Conservation (phyloP, 2,329 filamentous ascomycete genomes). For the Trichoderma atroviride region DNA sequence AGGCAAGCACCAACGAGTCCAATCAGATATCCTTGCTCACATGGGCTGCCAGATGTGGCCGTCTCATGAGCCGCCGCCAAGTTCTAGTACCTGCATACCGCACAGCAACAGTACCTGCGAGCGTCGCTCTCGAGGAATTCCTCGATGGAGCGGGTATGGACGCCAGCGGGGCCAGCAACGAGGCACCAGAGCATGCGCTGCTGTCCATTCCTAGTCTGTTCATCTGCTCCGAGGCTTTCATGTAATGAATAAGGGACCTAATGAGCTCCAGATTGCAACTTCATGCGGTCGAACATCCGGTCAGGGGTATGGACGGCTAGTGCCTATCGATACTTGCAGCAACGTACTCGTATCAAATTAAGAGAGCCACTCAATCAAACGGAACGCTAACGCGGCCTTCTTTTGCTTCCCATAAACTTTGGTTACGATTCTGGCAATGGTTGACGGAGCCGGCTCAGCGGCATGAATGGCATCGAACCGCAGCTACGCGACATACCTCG, state of each 20-base stretch:
- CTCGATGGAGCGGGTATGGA: slow-evolving; percentile 13
- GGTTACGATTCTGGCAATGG: slow-evolving; percentile 3
- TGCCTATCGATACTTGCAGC: background rate
- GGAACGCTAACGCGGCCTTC: background rate
- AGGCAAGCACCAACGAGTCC: background rate
- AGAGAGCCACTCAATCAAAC: slow-evolving; percentile 11
- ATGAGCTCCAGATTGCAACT: slow-evolving; percentile 20
- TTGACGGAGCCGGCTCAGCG: slow-evolving; percentile 2
- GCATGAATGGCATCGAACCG: slow-evolving; percentile 14
- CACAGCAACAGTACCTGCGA: background rate
- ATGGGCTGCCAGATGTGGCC: slow-evolving; percentile 22
- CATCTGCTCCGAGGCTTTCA: slow-evolving; percentile 18
- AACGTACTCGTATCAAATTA: background rate
- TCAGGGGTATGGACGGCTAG: slow-evolving; percentile 16
- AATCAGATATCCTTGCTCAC: slow-evolving; percentile 5
- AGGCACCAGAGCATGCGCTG: slow-evolving; percentile 4
- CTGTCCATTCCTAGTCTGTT: slow-evolving; percentile 22
- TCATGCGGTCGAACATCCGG: slow-evolving; percentile 24
- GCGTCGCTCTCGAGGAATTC: slow-evolving; percentile 4
- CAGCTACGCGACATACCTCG: background rate
- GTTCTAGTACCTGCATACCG: background rate
- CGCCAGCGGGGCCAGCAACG: slow-evolving; percentile 7
- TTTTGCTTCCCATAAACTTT: background rate
- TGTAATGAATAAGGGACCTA: slow-evolving; percentile 21
- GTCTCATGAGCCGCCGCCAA: slow-evolving; percentile 29